phyloP scores from a whole-genome alignment of 257 asterid genomes.

The Fraxinus pennsylvanica region DNA sequence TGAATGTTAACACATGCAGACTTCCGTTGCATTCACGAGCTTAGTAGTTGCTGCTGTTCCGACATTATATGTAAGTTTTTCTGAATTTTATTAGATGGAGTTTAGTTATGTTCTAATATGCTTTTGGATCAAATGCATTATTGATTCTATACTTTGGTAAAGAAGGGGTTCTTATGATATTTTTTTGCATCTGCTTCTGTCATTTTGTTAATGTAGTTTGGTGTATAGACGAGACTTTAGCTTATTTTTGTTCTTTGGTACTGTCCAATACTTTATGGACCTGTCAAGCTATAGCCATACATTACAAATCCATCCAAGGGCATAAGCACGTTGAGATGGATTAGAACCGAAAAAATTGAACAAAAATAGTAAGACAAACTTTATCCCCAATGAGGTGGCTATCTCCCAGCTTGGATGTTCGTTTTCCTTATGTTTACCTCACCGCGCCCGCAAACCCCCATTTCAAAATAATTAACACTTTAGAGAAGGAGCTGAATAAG shows the following conservation, averaged over 20 bases:
- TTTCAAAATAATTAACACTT: not conserved
- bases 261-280: not conserved
- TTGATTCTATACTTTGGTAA: not conserved
- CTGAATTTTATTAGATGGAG: not conserved
- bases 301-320: not conserved
- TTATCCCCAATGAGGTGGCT: not conserved
- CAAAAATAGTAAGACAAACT: not conserved
- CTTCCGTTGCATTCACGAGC: conserved; percentile 60
- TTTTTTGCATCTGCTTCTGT: not conserved
- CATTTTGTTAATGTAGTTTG: not conserved
- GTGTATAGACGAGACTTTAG: not conserved
- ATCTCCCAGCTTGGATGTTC: not conserved
- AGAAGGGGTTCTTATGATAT: not conserved
- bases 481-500: not conserved
- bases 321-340: not conserved
- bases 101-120: not conserved
- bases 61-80: conserved; percentile 63
- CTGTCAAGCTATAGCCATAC: not conserved
- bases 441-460: not conserved
- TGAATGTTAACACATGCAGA: conserved; percentile 40
- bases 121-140: not conserved
- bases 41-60: conserved; percentile 80
- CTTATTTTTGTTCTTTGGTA: not conserved
- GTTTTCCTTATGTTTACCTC: not conserved
- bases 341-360: not conserved